A percentile compares a stretch with the other conserved stretches of the same genome.
Conservation (phyloP, 768 basidiomycete genomes). For the Russula abietina region DNA sequence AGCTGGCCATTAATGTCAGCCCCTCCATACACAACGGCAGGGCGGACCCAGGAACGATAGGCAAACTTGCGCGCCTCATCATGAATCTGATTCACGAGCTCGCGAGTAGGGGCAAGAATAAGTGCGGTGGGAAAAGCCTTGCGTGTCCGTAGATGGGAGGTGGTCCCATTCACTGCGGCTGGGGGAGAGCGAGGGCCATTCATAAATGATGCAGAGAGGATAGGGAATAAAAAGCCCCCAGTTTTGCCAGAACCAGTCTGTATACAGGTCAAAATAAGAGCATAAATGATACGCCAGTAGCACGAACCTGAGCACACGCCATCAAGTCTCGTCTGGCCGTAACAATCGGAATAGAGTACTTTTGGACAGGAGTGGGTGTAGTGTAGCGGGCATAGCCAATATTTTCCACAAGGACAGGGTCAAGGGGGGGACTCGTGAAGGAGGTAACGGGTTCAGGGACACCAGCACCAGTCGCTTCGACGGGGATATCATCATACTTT, state of each 20-base stretch:
- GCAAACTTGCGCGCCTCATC: constrained; percentile 99
- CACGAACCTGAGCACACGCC: constrained; percentile 84
- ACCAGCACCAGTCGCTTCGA: constrained; percentile 93
- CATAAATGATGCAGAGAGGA: constrained; percentile 87
- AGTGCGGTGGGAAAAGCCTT: constrained; percentile 97
- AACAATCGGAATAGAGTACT: constrained; percentile 99
- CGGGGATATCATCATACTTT: constrained; percentile 99
- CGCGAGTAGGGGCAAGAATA: constrained; percentile 95
- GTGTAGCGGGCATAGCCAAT: constrained; percentile 89
- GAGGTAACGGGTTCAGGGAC: constrained; percentile 92
- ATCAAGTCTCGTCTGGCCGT: constrained; percentile 83
- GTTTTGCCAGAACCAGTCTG: constrained; percentile 99
- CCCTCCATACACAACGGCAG: constrained; percentile 98
- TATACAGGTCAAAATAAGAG: constrained; percentile 20
- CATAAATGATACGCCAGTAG: constrained; percentile 14
- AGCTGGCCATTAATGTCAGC: constrained; percentile 97
- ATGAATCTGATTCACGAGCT: constrained; percentile 98
- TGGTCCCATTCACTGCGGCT: constrained; percentile 38
- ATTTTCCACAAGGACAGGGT: constrained; percentile 92
- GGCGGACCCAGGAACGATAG: constrained; percentile 98
- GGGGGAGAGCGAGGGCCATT: constrained; percentile 75
- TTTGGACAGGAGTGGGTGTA: constrained; percentile 97
- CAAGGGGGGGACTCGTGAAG: constrained; percentile 86
- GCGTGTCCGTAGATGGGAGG: constrained; percentile 59
- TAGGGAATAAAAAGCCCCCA: constrained; percentile 98